These are phyloP conservation scores for Leucocoprinus sp. DNA, from an alignment of 768 basidiomycete genomes.

Conservation along the genomic window DNA sequence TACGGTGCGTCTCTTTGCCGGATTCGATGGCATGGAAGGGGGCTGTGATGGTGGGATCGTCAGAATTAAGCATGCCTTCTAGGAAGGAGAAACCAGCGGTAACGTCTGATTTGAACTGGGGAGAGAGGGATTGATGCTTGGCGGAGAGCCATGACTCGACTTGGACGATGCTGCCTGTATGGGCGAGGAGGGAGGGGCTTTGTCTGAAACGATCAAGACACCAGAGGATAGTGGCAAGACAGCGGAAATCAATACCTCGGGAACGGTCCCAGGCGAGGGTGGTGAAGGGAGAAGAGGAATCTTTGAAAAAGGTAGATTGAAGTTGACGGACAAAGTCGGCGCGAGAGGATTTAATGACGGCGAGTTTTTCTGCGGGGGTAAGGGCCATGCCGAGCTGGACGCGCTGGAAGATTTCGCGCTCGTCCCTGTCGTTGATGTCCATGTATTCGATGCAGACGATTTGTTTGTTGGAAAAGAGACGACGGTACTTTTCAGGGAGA, in stretches of 20 bases:
- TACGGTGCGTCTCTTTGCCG: constrained; percentile 22
- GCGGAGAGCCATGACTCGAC: constrained; percentile 45
- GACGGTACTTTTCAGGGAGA: constrained; percentile 48
- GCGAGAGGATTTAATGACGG: constrained; percentile 53
- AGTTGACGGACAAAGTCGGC: constrained; percentile 53
- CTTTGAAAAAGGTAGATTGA: constrained; percentile 35
- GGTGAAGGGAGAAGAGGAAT: constrained; percentile 24
- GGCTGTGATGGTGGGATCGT: constrained; percentile 11
- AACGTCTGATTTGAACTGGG: constrained; percentile 25
- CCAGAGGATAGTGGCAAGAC: constrained; percentile 46
- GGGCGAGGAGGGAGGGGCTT: constrained; percentile 10
- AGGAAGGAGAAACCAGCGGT: constrained; percentile 40
- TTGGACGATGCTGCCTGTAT: constrained; percentile 24
- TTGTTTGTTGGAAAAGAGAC: constrained; percentile 63
- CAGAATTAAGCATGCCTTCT: constrained; percentile 33
- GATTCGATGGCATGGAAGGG: not conserved
- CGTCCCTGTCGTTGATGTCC: constrained; percentile 45
- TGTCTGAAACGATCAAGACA: constrained; percentile 34
- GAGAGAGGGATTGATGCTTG: constrained; percentile 22
- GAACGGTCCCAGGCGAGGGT: constrained; percentile 41
- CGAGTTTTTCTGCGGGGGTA: constrained; percentile 66
- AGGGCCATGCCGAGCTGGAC: constrained; percentile 76
- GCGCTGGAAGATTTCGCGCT: constrained; percentile 71
- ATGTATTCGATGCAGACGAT: constrained; percentile 77
- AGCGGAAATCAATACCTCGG: constrained; percentile 52